Evolutionary conservation across 345 rosid genomes (phyloP).

Genomic region (Dimocarpus longan): DNA sequence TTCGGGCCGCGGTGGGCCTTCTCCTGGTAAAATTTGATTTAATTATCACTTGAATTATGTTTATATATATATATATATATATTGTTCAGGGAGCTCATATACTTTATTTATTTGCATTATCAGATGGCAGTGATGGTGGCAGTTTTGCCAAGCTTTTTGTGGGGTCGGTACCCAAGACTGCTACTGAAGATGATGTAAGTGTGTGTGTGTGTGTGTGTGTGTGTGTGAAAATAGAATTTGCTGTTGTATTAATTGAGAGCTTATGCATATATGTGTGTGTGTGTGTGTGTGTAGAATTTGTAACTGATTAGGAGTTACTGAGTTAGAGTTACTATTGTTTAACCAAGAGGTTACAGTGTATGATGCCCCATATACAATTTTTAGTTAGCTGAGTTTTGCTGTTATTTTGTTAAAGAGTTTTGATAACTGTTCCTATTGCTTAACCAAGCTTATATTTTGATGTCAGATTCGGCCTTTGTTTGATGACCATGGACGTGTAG

Average conservation of each 20-base stretch:
- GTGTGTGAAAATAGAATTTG: neutral
- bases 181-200: constrained; percentile 86
- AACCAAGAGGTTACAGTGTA: neutral
- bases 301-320: neutral
- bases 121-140: constrained; percentile 55
- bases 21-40: constrained; percentile 40
- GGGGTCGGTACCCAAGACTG: constrained; percentile 95
- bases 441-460: constrained; percentile 2
- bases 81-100: neutral
- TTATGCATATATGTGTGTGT: neutral
- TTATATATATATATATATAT: too few species aligned
- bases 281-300: neutral
- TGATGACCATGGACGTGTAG: constrained; percentile 84
- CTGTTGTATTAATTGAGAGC: neutral
- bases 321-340: neutral
- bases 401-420: constrained; percentile 9
- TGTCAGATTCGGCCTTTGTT: constrained; percentile 82
- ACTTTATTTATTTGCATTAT: neutral
- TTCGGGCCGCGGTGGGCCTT: constrained; percentile 48
- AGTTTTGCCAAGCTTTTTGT: constrained; percentile 89
- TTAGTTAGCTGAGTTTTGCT: neutral
- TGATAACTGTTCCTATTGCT: neutral
- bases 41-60: neutral
- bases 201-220: too few species aligned
- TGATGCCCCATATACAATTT: neutral